Evolutionary conservation across 2,329 filamentous ascomycete species (phyloP).

Genomic region (Phoma sp.): DNA sequence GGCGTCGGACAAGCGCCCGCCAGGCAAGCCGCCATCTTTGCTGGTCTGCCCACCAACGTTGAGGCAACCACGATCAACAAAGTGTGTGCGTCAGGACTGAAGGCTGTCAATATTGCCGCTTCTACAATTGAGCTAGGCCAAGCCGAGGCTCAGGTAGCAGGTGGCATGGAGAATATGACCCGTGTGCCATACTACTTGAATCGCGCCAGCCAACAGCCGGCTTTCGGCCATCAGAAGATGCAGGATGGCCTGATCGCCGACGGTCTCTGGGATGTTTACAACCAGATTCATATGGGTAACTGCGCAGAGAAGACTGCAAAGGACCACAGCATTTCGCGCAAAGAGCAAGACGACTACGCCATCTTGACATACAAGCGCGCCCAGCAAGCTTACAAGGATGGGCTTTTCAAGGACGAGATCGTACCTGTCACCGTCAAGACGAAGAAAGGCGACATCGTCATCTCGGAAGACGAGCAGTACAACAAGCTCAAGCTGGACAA

Average conservation of each 20-base stretch:
- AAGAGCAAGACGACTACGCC: slow-evolving; percentile 90
- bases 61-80: slow-evolving; percentile 97
- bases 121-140: slow-evolving; percentile 94
- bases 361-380: slow-evolving; percentile 88
- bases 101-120: slow-evolving; percentile 87
- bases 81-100: slow-evolving; percentile 94
- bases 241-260: slow-evolving; percentile 95
- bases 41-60: slow-evolving; percentile 78
- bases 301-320: slow-evolving; percentile 95
- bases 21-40: slow-evolving; percentile 86
- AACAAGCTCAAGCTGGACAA: slow-evolving; percentile 86
- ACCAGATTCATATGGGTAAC: slow-evolving; percentile 96
- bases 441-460: slow-evolving; percentile 77
- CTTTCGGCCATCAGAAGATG: slow-evolving; percentile 86
- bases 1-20: slow-evolving; percentile 88
- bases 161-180: slow-evolving; percentile 99
- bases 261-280: slow-evolving; percentile 94
- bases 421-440: slow-evolving; percentile 83
- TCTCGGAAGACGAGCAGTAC: slow-evolving; percentile 88
- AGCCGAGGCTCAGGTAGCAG: slow-evolving; percentile 85
- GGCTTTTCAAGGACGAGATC: slow-evolving; percentile 87
- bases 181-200: slow-evolving; percentile 89
- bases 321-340: slow-evolving; percentile 77
- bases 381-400: slow-evolving; percentile 84
- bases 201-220: slow-evolving; percentile 78